Evolutionary conservation across 208 protist species (phyloP).

Genomic region (Sergeia podlipaevii): DNA sequence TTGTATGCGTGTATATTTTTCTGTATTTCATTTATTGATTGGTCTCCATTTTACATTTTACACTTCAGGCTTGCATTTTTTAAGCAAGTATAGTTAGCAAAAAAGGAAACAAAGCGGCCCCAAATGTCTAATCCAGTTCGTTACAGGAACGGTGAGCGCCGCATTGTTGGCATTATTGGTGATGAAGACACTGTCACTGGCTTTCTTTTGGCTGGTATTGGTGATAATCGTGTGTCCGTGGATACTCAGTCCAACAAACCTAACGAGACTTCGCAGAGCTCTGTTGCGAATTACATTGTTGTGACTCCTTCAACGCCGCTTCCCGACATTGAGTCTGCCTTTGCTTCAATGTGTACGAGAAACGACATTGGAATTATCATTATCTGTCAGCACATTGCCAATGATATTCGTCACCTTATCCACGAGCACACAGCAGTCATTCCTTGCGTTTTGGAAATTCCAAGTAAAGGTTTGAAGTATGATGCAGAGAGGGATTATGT

Average conservation of each 20-base stretch:
- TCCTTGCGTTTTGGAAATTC: slow-evolving; percentile 96
- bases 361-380: slow-evolving; percentile 94
- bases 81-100: too few species aligned
- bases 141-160: slow-evolving; percentile 74
- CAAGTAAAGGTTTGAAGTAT: slow-evolving; percentile 95
- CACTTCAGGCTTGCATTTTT: not conserved
- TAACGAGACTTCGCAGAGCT: too few species aligned
- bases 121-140: slow-evolving; percentile 23
- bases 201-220: slow-evolving; percentile 95
- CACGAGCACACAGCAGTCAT: slow-evolving; percentile 87
- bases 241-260: not conserved
- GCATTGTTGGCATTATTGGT: slow-evolving; percentile 89
- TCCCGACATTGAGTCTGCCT: slow-evolving; percentile 92
- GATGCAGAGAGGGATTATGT: slow-evolving; percentile 95
- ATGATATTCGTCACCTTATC: slow-evolving; percentile 94
- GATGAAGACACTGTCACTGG: slow-evolving; percentile 97
- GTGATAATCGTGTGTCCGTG: slow-evolving; percentile 72
- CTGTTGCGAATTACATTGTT: slow-evolving; percentile 90
- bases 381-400: slow-evolving; percentile 96
- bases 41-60: slow-evolving; percentile 1
- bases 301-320: slow-evolving; percentile 87
- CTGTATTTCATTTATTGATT: slow-evolving; percentile 5
- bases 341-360: slow-evolving; percentile 82
- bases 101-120: too few species aligned
- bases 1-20: too few species aligned